Evolutionary conservation across 306 rosid genomes (phyloP), one percentile per base, ranked within the genome.

Genomic region (barrel medic (Medicago truncatula)): DNA sequence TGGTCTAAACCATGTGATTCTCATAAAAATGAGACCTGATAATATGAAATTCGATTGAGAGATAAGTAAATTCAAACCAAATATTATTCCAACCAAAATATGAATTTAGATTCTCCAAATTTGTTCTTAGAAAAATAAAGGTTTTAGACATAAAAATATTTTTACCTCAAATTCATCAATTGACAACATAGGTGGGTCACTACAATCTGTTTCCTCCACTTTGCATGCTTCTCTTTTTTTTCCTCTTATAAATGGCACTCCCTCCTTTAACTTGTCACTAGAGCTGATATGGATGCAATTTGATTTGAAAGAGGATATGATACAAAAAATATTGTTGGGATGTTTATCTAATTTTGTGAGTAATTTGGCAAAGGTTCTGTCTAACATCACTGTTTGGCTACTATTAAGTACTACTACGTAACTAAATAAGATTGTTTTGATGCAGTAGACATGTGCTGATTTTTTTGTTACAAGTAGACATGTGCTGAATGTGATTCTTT

Each of bases 341-440:
- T 23, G 40, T 20, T 74, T 28, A 11, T 20, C 71, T 75, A 14
- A 18, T 16, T 46, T 46, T 47, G 21, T 75, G n/a, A 8, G 10
- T 40, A 39, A 52, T 66, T 66, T 56, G 69, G 50, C 60, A 25
- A 77, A 41, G 50, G 68, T 78, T 78, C 38, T 39, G 2, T 52
- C 65, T 52, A 71, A 78, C 16, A 44, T 39, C 1, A 28, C 20
- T 7, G 57, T 15, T 76, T 66, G 46, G 11, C 58, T 7, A 67
- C 23, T 20, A 23, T 56, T 9, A 43, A 57, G 47, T 23, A 54
- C 9, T 64, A 63, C 21, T 56, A 17, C n/a, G 8, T 54, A 54
- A 54, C 60, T 12, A n/a, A 60, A 17, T 28, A 49, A 62, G 23
- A 46, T 61, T 74, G 28, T 61, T 47, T 61, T 63, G 52, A 34